phyloP scores from a whole-genome alignment of 306 rosid species.

The Lotus japonicus region DNA sequence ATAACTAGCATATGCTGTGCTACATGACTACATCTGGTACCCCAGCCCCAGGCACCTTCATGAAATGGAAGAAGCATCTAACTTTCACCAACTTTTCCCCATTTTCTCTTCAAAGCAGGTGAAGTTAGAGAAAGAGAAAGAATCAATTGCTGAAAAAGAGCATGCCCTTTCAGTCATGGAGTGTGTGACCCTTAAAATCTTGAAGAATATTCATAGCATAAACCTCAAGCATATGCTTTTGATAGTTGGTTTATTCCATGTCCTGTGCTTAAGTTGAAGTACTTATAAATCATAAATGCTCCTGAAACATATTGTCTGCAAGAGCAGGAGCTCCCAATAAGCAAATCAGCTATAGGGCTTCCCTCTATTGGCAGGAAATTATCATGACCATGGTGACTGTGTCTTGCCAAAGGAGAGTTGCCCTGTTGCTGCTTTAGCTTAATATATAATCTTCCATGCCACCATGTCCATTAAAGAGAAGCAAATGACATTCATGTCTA shows the following conservation, averaged over 20 bases:
- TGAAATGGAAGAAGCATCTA: neutral
- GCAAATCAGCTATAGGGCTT: conserved; percentile 59
- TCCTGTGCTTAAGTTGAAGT: neutral
- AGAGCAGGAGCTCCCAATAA: conserved; percentile 17
- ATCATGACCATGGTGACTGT: conserved; percentile 2
- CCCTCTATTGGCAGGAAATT: conserved; percentile 51
- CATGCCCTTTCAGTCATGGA: neutral
- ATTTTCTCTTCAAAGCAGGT: neutral
- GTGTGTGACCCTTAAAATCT: neutral
- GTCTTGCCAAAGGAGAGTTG: conserved; percentile 62
- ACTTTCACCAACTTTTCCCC: conserved; percentile 17
- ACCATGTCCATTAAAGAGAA: neutral
- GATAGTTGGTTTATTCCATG: conserved; percentile 35
- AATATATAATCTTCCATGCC: neutral
- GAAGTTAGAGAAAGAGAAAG: conserved; percentile 17
- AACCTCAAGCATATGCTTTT: conserved; percentile 41
- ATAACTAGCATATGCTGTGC: conserved; percentile 21
- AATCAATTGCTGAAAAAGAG: neutral
- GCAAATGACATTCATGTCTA: neutral
- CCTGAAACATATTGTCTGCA: neutral
- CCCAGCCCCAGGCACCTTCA: neutral
- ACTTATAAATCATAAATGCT: conserved; percentile 29
- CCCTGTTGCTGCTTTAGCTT: conserved; percentile 54
- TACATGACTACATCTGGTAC: conserved; percentile 9
- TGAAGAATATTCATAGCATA: conserved; percentile 26